Evolutionary conservation across 805 yeast species (phyloP), one percentile per base, ranked within the genome.

Genomic region (Cyberlindnera xylosilytica): DNA sequence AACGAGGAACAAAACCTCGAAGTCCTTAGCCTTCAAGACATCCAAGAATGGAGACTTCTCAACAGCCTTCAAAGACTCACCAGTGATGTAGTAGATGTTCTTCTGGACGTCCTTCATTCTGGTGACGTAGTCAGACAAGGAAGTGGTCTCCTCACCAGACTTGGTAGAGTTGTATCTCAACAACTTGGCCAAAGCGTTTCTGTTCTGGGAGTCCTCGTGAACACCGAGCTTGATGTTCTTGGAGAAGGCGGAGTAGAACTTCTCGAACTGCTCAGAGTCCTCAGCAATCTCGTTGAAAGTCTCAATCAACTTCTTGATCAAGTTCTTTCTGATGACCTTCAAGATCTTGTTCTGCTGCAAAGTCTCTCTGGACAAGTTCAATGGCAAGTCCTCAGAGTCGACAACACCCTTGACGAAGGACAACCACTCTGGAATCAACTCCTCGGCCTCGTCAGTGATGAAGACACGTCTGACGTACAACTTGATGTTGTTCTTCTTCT

Each of bases 41-140:
- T 93, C 98, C 72, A 93, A 82, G 87, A 93, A 93, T 73, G 99
- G 99, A 58, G 98, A 91, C 74, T 88, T 88, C 80, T 93, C 97
- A 63, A 93, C 96, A 59, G 96, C 88, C 83, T 93, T 91, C 68
- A 87, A 70, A 50, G 95, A 80, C 79, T 93, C 99, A 84, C 99
- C 99, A 66, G 99, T 93, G 72, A 93, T 93, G 82, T 79, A 93
- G 83, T 93, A 93, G 65, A 93, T 87, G 80, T 93, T 93, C 93
- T 93, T 90, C 79, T 93, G 99, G 79, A 88, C 97, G 75, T 89
- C 97, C 69, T 93, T 96, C 99, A 93, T 93, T 76, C 98, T 87
- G 57, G 98, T 91, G 54, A 93, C 95, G 76, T 93, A 93, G 76
- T 93, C 99, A 57, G 95, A 73, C 64, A 93, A 80, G 30, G 98